Conservation (phyloP, 352 stramenopile genomes). For the Pythium oligandrum region DNA sequence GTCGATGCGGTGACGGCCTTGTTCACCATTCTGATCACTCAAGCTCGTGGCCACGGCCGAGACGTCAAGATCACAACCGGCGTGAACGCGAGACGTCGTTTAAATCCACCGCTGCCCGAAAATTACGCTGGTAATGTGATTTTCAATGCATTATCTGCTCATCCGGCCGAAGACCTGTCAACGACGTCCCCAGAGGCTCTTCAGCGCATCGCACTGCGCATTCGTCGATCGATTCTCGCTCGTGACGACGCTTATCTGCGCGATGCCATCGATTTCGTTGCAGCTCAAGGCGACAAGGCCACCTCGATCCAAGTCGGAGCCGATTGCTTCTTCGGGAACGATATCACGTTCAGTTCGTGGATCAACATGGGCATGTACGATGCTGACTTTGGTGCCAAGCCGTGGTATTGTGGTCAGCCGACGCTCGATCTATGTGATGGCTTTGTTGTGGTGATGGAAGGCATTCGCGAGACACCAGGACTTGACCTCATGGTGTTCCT, state of each 20-base stretch:
- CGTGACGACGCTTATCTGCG: slow-evolving; percentile 34
- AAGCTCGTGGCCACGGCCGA: slow-evolving; percentile 34
- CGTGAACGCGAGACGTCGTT: slow-evolving; percentile 40
- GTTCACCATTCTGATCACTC: slow-evolving; percentile 41
- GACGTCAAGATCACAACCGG: slow-evolving; percentile 41
- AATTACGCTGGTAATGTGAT: slow-evolving; percentile 52
- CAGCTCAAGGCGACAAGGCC: slow-evolving; percentile 21
- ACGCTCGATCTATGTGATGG: slow-evolving; percentile 30
- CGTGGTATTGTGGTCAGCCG: slow-evolving; percentile 35
- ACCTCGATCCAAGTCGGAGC: slow-evolving; percentile 30
- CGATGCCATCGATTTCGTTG: slow-evolving; percentile 49
- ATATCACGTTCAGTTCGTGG: slow-evolving; percentile 62
- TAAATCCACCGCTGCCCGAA: slow-evolving; percentile 31
- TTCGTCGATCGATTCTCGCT: slow-evolving; percentile 36
- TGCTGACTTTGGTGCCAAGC: slow-evolving; percentile 33
- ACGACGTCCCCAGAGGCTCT: slow-evolving; percentile 14
- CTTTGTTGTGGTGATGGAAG: slow-evolving; percentile 45
- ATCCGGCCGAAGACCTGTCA: slow-evolving; percentile 24
- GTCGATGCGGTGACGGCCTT: slow-evolving; percentile 46
- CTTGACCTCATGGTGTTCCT: slow-evolving; percentile 49
- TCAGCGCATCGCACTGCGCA: slow-evolving; percentile 23
- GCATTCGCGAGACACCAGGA: slow-evolving; percentile 22
- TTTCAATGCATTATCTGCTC: slow-evolving; percentile 43
- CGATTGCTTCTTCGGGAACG: slow-evolving; percentile 41
- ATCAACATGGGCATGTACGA: slow-evolving; percentile 59